phyloP scores from a whole-genome alignment of 2,329 filamentous ascomycete species.

The Penicillium brasilianum region DNA sequence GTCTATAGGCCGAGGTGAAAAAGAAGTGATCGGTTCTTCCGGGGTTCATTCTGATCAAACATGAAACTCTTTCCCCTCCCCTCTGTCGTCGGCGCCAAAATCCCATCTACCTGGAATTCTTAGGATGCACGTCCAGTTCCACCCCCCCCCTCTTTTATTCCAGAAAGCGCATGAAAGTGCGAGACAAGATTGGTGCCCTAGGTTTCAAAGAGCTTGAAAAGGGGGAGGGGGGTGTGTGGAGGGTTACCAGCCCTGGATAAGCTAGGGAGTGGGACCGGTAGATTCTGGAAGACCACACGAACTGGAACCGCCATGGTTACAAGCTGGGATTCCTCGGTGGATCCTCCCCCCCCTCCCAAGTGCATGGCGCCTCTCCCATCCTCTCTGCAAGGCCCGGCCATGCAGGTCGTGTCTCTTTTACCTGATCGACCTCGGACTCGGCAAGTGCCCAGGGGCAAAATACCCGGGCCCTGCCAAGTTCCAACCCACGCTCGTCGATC shows the following conservation, averaged over 20 bases:
- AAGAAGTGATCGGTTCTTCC: not conserved
- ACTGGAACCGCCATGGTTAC: slow-evolving; percentile 27
- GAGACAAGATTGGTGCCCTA: slow-evolving; percentile 11
- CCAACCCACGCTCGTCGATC: slow-evolving; percentile 9
- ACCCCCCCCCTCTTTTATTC: not conserved
- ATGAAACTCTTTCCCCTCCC: not conserved
- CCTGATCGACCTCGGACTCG: slow-evolving; percentile 11
- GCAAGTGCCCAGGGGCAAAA: not conserved
- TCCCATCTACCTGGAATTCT: not conserved
- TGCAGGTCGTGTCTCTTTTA: not conserved
- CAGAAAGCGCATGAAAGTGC: not conserved
- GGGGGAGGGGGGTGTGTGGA: not conserved
- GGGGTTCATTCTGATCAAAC: slow-evolving; percentile 1
- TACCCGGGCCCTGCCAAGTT: slow-evolving; percentile 5
- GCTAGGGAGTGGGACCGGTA: slow-evolving; percentile 12
- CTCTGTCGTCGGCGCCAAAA: not conserved
- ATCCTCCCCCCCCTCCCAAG: not conserved
- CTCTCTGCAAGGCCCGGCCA: slow-evolving; percentile 5
- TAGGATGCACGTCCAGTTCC: not conserved
- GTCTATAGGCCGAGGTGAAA: not conserved
- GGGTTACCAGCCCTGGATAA: not conserved
- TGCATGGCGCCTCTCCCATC: not conserved
- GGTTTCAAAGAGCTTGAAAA: slow-evolving; percentile 9
- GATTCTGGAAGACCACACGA: slow-evolving; percentile 20
- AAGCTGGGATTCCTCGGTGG: slow-evolving; percentile 9